Evolutionary conservation across 768 basidiomycete species (phyloP), one percentile per base, ranked within the genome.

Genomic region (Rhizopogon rudus): DNA sequence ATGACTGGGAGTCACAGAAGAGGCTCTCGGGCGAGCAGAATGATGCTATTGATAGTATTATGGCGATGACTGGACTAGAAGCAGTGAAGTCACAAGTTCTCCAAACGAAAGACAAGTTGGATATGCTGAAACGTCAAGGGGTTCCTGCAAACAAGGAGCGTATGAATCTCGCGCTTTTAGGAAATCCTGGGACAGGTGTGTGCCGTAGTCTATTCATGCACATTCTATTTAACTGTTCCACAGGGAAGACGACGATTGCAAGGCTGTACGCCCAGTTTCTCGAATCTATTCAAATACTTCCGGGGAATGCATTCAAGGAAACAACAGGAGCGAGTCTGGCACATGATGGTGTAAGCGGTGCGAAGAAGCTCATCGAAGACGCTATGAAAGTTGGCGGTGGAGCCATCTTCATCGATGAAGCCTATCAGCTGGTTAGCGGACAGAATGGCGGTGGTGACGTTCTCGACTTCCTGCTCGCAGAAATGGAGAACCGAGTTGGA

Each of bases 171-270:
- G 75, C 72, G 7, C 67, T 86, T n/a, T 74, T 83, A 2, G 84
- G 84, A 16, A 86, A 86, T 63, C 83, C 84, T n/a, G 84, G 84
- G 6, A 86, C 84, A 61, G 84, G 84, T 84, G 57, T 33, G 71
- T 20, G 53, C 44, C 9, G 8, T 31, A 44, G 40, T 48, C 8
- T 22, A 16, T 22, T 25, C 9, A 14, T 8, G 6, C 17, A 10
- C 14, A 29, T 25, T 53, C 35, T 22, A 14, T 35, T 37, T 6
- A 28, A 8, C 17, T 28, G 40, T 33, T 33, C 14, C 13, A 13
- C 52, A 83, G 83, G 83, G 1, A 84, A 84, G 70, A 85, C 83
- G 0, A 84, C 83, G 0, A 73, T 86, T n/a, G 84, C 83, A 4
- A 67, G 84, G 13, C 75, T 73, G 22, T 86, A 84, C 58, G 81